Percentiles rank a stretch among this genome's conserved stretches.
Conservation (phyloP, 371 early-diverging fungal genomes). For the Fennellomyces sp. region DNA sequence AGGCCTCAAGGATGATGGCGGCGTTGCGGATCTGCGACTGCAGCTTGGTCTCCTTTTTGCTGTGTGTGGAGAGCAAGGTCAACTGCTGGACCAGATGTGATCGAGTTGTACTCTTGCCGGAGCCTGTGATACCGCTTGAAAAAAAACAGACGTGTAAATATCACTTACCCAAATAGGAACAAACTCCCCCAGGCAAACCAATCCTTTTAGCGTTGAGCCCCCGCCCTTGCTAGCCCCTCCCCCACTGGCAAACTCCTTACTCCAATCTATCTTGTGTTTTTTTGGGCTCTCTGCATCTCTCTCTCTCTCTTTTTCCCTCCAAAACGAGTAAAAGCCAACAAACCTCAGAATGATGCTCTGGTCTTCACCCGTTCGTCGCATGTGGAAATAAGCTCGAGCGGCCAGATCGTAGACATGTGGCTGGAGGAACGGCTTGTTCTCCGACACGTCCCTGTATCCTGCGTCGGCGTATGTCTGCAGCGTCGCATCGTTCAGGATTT, state of each 20-base stretch:
- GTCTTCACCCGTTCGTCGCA: slow-evolving; percentile 84
- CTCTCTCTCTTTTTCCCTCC: background rate
- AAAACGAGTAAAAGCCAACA: background rate
- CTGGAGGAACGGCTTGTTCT: slow-evolving; percentile 43
- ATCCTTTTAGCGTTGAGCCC: no score
- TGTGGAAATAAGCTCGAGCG: slow-evolving; percentile 72
- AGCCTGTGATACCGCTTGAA: slow-evolving; percentile 79
- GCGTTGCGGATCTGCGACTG: slow-evolving; percentile 73
- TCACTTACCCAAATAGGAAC: no score
- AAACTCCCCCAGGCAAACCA: no score
- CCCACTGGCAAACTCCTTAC: no score
- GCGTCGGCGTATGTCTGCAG: slow-evolving; percentile 57
- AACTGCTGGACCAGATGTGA: slow-evolving; percentile 70
- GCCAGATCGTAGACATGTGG: slow-evolving; percentile 70
- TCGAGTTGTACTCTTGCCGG: slow-evolving; percentile 79
- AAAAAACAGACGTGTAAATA: no score
- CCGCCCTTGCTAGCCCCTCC: no score
- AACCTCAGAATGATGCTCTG: slow-evolving; percentile 73
- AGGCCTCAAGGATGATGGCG: slow-evolving; percentile 69
- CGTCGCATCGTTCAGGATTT: slow-evolving; percentile 56
- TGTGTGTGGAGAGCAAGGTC: slow-evolving; percentile 66
- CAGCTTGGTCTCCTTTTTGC: slow-evolving; percentile 74
- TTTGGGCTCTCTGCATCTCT: background rate
- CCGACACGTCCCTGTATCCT: slow-evolving; percentile 52
- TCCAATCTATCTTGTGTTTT: no score